Base-by-base conservation (phyloP, 2,329 filamentous ascomycete species). In the Podosphaera xanthii region DNA sequence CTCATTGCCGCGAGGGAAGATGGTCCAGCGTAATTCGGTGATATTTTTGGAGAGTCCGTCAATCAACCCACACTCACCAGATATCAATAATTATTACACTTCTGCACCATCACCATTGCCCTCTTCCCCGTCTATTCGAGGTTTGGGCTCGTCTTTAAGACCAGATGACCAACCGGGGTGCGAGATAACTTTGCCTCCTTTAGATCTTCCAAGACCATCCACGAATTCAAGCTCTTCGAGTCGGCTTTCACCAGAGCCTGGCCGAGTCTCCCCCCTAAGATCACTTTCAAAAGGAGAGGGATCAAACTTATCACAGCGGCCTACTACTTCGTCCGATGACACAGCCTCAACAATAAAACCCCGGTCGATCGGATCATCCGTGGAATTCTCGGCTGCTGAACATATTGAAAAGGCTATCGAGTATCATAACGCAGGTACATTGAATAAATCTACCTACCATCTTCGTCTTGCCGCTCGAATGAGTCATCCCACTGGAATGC, bases 381-480 rank as follows among this genome's bases (percentile, higher is more conserved):
- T 81, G 2, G 86, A 89, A 38, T 81, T 88, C 67, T 84, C 86
- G 2, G 77, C 87, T 0, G 90, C 97, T 64, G 86, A 97, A 61
- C 91, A 98, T 69, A 80, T 97, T 53, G 78, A 84, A 35, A 92
- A 91, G 72, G 92, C 88, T 7, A 92, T 98, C 60, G 83, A 87
- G 62, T 84, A 88, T 61, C 92, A 98, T 68, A 87, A 95, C 69
- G 82, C 83, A 54, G 91, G 91, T 22, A 84, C 86, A 9, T 74
- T 95, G 36, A 89, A 90, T 63, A 90, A 97, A 71, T 97, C 91
- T 0, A 97, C 92, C 0, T 98, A 97, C 68, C 92, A 98, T 69
- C 77, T 98, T 52, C 85, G 92, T 40, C 80, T 94, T 61, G 92
- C 92, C 3, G 91, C 92, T 0, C 82, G 83, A 65, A 83, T 87